Base-by-base conservation (phyloP, 1,139 yeast species). In the Debaryomyces fabryi region DNA sequence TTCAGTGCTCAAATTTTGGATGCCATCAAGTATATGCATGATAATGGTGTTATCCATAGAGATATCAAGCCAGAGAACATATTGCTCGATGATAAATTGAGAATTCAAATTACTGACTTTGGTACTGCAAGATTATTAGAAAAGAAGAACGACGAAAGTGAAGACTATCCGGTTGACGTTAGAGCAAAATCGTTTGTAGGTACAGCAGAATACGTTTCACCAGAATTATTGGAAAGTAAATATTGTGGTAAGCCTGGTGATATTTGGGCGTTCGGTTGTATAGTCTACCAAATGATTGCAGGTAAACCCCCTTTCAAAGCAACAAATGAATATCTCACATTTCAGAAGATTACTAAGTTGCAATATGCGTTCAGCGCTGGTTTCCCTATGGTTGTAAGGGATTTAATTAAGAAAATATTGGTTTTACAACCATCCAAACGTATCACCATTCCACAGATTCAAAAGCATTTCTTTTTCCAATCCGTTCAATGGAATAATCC, bases 261-360 rank as follows among this genome's bases (percentile, higher is more conserved):
- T 66, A 68, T 85, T 27, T 88, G 96, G 96, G 93, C 95, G 0
- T 67, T 86, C 54, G 96, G 95, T 0, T 88, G 96, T 64, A 86
- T 88, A 36, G 59, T 87, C 9, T 88, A 82, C 58, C 95, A 88
- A 63, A 79, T 88, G 74, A 76, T 85, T 43, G 86, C 86, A 6
- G 96, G 95, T 0, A 73, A 76, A 44, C 95, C 96, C 0, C 95
- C 96, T 0, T 88, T 88, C 58, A 85, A 87, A 59, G 95, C 92
- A 0, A 77, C 81, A 9, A 86, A 86, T 52, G 96, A 88, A 60
- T 82, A 86, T 57, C 74, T 82, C 49, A 87, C 93, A 0, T 88
- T 88, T 48, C 73, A 69, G 53, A 69, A 68, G 48, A 69, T 69
- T 39, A 69, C 72, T 5, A 79, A 81, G 41, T 65, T 86, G 45